Conservation (phyloP, 1,284 basidiomycete species). For the Microstroma glucosiphilum region DNA sequence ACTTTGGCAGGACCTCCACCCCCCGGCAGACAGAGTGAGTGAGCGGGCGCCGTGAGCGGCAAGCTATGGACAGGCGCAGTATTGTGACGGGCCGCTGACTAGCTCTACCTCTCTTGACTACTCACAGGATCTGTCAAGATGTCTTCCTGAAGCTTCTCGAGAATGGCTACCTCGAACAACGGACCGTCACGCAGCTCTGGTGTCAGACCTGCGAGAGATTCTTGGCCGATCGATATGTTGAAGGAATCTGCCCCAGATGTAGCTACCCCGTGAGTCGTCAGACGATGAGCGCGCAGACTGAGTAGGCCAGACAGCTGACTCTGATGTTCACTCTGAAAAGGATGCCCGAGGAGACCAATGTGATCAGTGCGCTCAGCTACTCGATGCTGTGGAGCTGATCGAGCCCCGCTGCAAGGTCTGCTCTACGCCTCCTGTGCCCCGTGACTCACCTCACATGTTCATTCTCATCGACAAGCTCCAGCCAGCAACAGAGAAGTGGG, state of each 20-base stretch:
- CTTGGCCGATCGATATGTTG: constrained; percentile 49
- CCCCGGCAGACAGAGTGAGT: constrained; percentile 78
- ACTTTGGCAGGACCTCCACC: constrained; percentile 92
- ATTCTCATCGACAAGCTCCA: constrained; percentile 79
- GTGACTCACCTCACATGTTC: constrained; percentile 84
- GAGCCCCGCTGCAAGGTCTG: constrained; percentile 89
- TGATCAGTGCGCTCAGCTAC: constrained; percentile 84
- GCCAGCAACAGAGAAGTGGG: constrained; percentile 78
- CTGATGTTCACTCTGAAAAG: no score
- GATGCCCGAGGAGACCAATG: constrained; percentile 98
- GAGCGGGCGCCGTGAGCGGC: not conserved
- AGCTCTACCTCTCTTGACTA: constrained; percentile 2
- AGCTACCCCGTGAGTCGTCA: no score
- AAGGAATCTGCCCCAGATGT: constrained; percentile 48
- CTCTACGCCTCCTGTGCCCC: constrained; percentile 63
- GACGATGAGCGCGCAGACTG: not conserved
- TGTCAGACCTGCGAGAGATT: constrained; percentile 43
- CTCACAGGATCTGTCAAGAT: constrained; percentile 39
- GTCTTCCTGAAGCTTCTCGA: constrained; percentile 47
- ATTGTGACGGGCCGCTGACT: not conserved
- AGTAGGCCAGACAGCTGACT: constrained; percentile 6
- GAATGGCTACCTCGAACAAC: constrained; percentile 47
- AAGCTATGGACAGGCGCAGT: not conserved
- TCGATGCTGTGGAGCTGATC: constrained; percentile 82
- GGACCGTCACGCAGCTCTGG: constrained; percentile 46